Evolutionary conservation across 2,329 filamentous ascomycete species (phyloP).

Genomic region (Exophiala lecanii-corni): DNA sequence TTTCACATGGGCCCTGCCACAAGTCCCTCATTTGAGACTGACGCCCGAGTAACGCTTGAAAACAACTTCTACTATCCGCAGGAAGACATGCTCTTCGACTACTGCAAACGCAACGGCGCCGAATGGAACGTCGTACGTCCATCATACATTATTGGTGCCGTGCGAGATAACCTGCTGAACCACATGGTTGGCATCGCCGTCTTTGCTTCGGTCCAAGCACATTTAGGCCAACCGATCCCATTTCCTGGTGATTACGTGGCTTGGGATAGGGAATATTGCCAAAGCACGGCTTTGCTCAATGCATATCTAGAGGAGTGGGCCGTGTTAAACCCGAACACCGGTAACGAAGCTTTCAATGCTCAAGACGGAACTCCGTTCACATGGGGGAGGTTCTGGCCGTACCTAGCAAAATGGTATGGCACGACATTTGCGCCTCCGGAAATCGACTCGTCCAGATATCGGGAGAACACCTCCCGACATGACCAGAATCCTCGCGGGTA

Average conservation of each 20-base stretch:
- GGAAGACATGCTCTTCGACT: constrained; percentile 46
- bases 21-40: constrained; percentile 43
- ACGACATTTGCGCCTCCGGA: constrained; percentile 34
- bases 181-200: constrained; percentile 44
- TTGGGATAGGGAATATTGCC: constrained; percentile 37
- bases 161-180: constrained; percentile 48
- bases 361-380: constrained; percentile 42
- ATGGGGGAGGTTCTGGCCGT: constrained; percentile 46
- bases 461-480: constrained; percentile 19
- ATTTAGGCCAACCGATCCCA: constrained; percentile 37
- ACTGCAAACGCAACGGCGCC: constrained; percentile 35
- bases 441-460: constrained; percentile 19
- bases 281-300: constrained; percentile 41
- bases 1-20: constrained; percentile 44
- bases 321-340: constrained; percentile 37
- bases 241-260: constrained; percentile 42
- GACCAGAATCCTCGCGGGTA: constrained; percentile 14
- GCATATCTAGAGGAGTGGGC: constrained; percentile 48
- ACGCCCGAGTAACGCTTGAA: constrained; percentile 40
- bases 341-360: constrained; percentile 48
- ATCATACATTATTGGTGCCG: constrained; percentile 45
- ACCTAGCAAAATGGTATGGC: constrained; percentile 43
- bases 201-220: constrained; percentile 45
- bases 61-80: constrained; percentile 54
- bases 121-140: constrained; percentile 47